These are phyloP conservation scores for Cardamine chenopodiifolia DNA, from an alignment of 345 rosid genomes.

Conservation along the genomic window DNA sequence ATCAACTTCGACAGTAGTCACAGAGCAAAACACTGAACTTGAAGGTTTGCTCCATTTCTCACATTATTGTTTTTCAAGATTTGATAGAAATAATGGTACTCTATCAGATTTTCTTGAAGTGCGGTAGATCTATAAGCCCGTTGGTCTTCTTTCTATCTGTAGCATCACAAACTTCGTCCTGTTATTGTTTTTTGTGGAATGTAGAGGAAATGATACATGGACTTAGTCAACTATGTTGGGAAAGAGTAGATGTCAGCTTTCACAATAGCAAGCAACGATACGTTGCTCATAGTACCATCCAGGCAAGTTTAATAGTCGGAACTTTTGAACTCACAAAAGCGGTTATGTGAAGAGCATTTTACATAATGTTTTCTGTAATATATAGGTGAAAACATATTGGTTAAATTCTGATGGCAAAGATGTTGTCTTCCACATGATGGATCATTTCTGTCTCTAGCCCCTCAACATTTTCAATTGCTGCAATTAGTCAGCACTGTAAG, in stretches of 20 bases:
- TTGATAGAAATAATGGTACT: background rate
- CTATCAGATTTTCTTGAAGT: background rate
- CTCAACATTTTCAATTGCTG: background rate
- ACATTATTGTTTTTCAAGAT: background rate
- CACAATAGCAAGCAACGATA: slow-evolving; percentile 77
- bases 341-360: background rate
- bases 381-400: slow-evolving; percentile 90
- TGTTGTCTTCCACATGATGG: slow-evolving; percentile 89
- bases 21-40: slow-evolving; percentile 54
- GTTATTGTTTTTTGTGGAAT: slow-evolving; percentile 27
- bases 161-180: background rate
- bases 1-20: slow-evolving; percentile 41
- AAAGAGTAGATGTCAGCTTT: slow-evolving; percentile 91
- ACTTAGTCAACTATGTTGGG: slow-evolving; percentile 81
- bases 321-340: background rate
- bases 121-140: background rate
- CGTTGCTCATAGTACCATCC: slow-evolving; percentile 82
- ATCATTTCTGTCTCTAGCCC: slow-evolving; percentile 71
- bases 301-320: slow-evolving; percentile 56
- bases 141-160: background rate
- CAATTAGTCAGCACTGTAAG: slow-evolving; percentile 17
- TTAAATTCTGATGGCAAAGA: slow-evolving; percentile 90
- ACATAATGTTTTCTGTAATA: slow-evolving; percentile 9
- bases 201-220: slow-evolving; percentile 88
- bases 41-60: slow-evolving; percentile 60